A percentile compares a stretch with the other conserved stretches of the same genome.
phyloP scores from a whole-genome alignment of 1,284 basidiomycete genomes.

The Rhodotorula sp. region DNA sequence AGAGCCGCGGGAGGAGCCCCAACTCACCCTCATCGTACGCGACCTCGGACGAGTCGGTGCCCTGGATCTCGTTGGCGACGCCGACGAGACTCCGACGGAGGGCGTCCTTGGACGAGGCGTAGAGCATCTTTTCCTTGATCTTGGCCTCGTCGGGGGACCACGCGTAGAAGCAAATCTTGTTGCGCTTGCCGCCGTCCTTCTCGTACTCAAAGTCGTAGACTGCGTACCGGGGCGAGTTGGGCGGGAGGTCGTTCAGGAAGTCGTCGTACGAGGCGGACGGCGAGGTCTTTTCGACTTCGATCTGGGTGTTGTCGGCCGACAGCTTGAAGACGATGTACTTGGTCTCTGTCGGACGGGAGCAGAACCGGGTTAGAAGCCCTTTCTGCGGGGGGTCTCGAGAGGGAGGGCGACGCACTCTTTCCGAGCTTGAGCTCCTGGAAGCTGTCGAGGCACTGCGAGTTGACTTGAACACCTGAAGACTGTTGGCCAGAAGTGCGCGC shows the following conservation, averaged over 20 bases:
- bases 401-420: slow-evolving; percentile 56
- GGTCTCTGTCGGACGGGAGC: slow-evolving; percentile 49
- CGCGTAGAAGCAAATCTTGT: slow-evolving; percentile 83
- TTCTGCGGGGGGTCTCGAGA: neutral
- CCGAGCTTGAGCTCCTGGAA: slow-evolving; percentile 79
- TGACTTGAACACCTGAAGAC: slow-evolving; percentile 74
- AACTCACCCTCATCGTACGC: slow-evolving; percentile 70
- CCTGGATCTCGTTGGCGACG: slow-evolving; percentile 79
- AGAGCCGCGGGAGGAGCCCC: neutral
- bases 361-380: neutral
- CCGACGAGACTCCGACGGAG: slow-evolving; percentile 71
- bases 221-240: slow-evolving; percentile 77
- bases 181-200: slow-evolving; percentile 74
- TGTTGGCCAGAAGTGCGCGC: slow-evolving; percentile 46
- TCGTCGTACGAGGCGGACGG: slow-evolving; percentile 64
- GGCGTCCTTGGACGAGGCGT: slow-evolving; percentile 86
- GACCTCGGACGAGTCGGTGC: slow-evolving; percentile 77
- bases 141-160: slow-evolving; percentile 86
- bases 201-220: slow-evolving; percentile 90
- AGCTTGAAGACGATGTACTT: slow-evolving; percentile 87
- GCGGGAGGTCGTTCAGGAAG: slow-evolving; percentile 75
- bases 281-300: slow-evolving; percentile 68
- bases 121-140: slow-evolving; percentile 93
- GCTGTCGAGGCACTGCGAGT: slow-evolving; percentile 60
- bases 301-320: slow-evolving; percentile 64